Evolutionary conservation across 2,329 filamentous ascomycete species (phyloP).

Genomic region (Colletotrichum spaethianum): DNA sequence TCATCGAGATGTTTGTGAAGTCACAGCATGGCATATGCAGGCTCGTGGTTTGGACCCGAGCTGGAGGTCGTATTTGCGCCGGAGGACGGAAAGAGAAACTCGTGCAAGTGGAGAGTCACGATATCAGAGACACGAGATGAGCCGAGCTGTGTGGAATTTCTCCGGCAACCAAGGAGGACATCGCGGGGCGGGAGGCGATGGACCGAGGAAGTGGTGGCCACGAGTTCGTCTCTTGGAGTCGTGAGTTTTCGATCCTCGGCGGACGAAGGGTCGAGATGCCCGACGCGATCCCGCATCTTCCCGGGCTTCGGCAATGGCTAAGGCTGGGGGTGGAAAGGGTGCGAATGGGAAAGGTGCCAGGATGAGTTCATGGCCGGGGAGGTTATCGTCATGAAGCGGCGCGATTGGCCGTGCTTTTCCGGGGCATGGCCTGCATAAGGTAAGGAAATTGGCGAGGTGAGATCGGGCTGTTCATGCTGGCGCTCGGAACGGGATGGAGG

Average conservation of each 20-base stretch:
- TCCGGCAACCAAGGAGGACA: conserved; percentile 29
- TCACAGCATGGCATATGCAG: conserved; percentile 33
- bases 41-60: conserved; percentile 34
- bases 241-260: conserved; percentile 30
- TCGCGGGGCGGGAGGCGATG: conserved; percentile 2
- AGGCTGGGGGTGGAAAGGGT: conserved; percentile 19
- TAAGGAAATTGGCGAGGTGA: conserved; percentile 26
- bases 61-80: conserved; percentile 7
- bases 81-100: conserved; percentile 2
- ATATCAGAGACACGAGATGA: conserved; percentile 33
- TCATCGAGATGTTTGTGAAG: neutral
- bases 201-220: conserved; percentile 28
- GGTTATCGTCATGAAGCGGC: conserved; percentile 28
- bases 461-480: conserved; percentile 3
- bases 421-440: conserved; percentile 30
- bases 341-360: conserved; percentile 16
- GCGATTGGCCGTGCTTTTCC: conserved; percentile 38
- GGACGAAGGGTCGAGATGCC: conserved; percentile 27
- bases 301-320: conserved; percentile 38
- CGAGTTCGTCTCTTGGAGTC: conserved; percentile 7
- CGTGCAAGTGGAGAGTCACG: conserved; percentile 32
- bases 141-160: conserved; percentile 22
- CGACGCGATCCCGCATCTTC: conserved; percentile 36
- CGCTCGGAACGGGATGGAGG: neutral
- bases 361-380: conserved; percentile 30